Conservation (phyloP, 352 stramenopile species). For the Phytophthora pinifolia region DNA sequence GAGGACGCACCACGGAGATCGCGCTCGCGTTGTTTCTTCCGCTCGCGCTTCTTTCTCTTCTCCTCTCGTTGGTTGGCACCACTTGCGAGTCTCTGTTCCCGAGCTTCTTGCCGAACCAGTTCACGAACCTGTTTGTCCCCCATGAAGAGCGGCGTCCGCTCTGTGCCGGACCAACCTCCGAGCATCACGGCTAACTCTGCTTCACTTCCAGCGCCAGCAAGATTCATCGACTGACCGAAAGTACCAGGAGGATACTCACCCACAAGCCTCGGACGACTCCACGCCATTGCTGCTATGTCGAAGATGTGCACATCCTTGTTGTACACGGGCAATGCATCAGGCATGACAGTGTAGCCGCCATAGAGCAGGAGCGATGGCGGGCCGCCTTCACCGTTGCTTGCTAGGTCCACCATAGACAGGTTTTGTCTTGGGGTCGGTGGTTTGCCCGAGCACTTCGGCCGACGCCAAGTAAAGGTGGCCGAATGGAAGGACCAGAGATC, state of each 20-base stretch:
- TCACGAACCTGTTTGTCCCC: constrained; percentile 70
- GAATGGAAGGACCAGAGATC: constrained; percentile 80
- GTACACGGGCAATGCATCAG: constrained; percentile 57
- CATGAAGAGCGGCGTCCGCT: constrained; percentile 75
- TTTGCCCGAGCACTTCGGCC: constrained; percentile 66
- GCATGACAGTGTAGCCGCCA: constrained; percentile 70
- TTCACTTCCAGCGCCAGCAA: constrained; percentile 19
- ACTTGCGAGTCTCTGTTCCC: constrained; percentile 56
- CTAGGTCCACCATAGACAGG: constrained; percentile 50
- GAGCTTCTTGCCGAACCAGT: constrained; percentile 49
- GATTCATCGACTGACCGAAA: constrained; percentile 59
- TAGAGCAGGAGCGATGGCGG: constrained; percentile 59
- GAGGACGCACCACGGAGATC: constrained; percentile 47
- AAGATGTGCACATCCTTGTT: constrained; percentile 78
- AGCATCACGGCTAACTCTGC: constrained; percentile 64
- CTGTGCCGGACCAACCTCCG: constrained; percentile 75
- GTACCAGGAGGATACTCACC: constrained; percentile 67
- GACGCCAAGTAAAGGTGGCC: constrained; percentile 68
- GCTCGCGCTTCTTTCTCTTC: constrained; percentile 35
- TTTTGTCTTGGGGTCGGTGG: constrained; percentile 70
- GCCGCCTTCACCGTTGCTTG: constrained; percentile 12
- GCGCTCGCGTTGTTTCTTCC: constrained; percentile 37
- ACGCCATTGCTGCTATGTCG: constrained; percentile 51
- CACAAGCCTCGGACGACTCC: constrained; percentile 68
- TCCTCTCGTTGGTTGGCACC: constrained; percentile 18